A percentile compares a stretch with the other conserved stretches of the same genome.
These are phyloP conservation scores for Erythrophleum fordii DNA, from an alignment of 306 rosid genomes.

Conservation along the genomic window DNA sequence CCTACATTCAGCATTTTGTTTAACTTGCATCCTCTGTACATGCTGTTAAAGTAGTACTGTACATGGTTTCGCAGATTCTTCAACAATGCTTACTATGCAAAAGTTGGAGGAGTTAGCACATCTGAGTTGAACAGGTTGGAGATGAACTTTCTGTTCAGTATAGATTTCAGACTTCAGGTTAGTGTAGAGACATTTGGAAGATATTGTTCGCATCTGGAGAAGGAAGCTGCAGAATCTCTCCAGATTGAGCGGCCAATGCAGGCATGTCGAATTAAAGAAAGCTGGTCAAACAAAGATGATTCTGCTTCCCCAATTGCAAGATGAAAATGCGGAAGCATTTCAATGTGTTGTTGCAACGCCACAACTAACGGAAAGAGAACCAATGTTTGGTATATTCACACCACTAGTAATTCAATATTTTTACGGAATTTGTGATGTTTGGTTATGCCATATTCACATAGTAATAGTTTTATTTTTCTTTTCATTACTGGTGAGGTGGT, in stretches of 20 bases:
- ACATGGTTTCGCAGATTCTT: conserved; percentile 70
- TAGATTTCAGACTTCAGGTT: conserved; percentile 91
- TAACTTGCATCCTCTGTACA: not conserved
- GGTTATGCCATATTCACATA: not conserved
- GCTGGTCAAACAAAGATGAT: conserved; percentile 77
- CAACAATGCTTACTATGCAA: conserved; percentile 95
- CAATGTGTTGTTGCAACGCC: conserved; percentile 28
- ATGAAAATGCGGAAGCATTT: conserved; percentile 39
- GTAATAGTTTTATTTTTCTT: not conserved
- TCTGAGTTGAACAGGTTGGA: conserved; percentile 87
- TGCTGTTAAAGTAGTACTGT: not conserved
- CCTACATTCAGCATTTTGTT: conserved; percentile 1
- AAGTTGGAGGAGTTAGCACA: conserved; percentile 92
- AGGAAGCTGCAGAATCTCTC: conserved; percentile 59
- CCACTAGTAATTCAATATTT: not conserved
- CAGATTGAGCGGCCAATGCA: conserved; percentile 84
- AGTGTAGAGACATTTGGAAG: conserved; percentile 71
- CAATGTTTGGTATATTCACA: conserved; percentile 12
- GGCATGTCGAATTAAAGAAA: conserved; percentile 73
- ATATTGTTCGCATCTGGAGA: conserved; percentile 74
- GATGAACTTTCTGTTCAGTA: conserved; percentile 75
- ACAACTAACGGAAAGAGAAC: conserved; percentile 14
- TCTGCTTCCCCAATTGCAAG: conserved; percentile 72
- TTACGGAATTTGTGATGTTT: not conserved
- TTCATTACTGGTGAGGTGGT: not conserved